These are phyloP conservation scores for Agroathelia rolfsii DNA, from an alignment of 1,284 basidiomycete genomes.

Conservation along the genomic window DNA sequence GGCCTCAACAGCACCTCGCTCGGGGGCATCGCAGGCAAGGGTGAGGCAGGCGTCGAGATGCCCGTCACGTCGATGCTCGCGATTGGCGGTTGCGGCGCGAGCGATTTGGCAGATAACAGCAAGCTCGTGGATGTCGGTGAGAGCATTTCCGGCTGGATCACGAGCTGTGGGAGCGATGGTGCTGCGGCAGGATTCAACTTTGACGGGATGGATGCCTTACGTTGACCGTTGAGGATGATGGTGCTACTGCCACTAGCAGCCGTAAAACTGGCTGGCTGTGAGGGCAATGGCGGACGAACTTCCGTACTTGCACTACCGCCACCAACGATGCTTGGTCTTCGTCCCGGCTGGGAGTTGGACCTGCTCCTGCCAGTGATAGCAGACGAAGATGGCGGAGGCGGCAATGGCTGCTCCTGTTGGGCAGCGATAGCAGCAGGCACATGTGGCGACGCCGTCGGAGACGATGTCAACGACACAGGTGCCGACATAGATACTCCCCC, in stretches of 20 bases:
- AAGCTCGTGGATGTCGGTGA: slow-evolving; percentile 27
- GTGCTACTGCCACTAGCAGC: too few relatives aligned
- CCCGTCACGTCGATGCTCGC: slow-evolving; percentile 46
- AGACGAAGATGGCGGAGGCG: too few relatives aligned
- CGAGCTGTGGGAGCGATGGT: slow-evolving; percentile 32
- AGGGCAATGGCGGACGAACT: slow-evolving; percentile 42
- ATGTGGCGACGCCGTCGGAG: slow-evolving; percentile 45
- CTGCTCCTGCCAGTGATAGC: slow-evolving; percentile 37
- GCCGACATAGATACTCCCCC: too few relatives aligned
- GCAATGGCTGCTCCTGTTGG: too few relatives aligned
- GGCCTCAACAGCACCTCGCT: slow-evolving; percentile 72
- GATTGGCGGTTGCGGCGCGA: slow-evolving; percentile 41
- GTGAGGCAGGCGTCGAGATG: slow-evolving; percentile 70
- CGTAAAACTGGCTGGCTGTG: slow-evolving; percentile 25
- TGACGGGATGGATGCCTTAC: slow-evolving; percentile 54
- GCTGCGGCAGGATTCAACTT: slow-evolving; percentile 43
- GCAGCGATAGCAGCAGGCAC: slow-evolving; percentile 28
- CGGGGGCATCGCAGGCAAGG: slow-evolving; percentile 61
- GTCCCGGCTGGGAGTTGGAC: slow-evolving; percentile 60
- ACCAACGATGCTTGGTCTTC: slow-evolving; percentile 44
- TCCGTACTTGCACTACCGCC: slow-evolving; percentile 36
- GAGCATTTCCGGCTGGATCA: slow-evolving; percentile 42
- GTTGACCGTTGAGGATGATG: slow-evolving; percentile 26
- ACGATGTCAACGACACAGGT: slow-evolving; percentile 50
- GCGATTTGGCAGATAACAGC: slow-evolving; percentile 22